Evolutionary conservation across 1,284 basidiomycete species (phyloP).

Genomic region (Malassezia arunalokei): DNA sequence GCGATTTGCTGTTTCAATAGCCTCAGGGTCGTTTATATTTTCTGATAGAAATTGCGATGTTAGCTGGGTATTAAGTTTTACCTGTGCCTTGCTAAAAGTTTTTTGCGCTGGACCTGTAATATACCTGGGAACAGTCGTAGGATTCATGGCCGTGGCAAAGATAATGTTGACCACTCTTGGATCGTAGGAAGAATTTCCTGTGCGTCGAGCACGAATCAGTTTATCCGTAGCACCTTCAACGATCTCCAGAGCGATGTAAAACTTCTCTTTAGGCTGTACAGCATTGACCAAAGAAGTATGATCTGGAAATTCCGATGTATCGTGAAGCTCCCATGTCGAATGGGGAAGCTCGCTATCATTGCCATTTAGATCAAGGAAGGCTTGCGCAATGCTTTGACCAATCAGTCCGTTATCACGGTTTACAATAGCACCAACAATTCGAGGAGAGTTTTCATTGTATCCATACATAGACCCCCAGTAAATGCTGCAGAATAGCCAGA

Average conservation of each 20-base stretch:
- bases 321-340: conserved; percentile 25
- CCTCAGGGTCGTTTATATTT: conserved; percentile 18
- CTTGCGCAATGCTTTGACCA: conserved; percentile 20
- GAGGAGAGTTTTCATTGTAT: conserved; percentile 20
- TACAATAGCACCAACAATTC: conserved; percentile 28
- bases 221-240: conserved; percentile 21
- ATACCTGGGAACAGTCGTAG: conserved; percentile 19
- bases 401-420: conserved; percentile 29
- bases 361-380: conserved; percentile 23
- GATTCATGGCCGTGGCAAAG: conserved; percentile 29
- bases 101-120: conserved; percentile 21
- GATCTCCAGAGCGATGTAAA: conserved; percentile 24
- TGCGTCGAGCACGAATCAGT: conserved; percentile 23
- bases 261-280: conserved; percentile 18
- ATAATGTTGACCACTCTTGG: conserved; percentile 20
- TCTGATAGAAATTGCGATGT: conserved; percentile 21
- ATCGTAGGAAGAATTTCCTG: conserved; percentile 30
- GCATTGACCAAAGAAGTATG: conserved; percentile 20
- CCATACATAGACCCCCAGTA: conserved; percentile 40
- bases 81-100: conserved; percentile 13
- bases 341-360: conserved; percentile 16
- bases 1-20: conserved; percentile 47
- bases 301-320: conserved; percentile 19
- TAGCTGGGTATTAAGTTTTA: conserved; percentile 14
- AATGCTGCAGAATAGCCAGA: conserved; percentile 29